These are phyloP conservation scores for Neurospora sp. DNA, from an alignment of 495 filamentous ascomycete species.

Conservation along the genomic window DNA sequence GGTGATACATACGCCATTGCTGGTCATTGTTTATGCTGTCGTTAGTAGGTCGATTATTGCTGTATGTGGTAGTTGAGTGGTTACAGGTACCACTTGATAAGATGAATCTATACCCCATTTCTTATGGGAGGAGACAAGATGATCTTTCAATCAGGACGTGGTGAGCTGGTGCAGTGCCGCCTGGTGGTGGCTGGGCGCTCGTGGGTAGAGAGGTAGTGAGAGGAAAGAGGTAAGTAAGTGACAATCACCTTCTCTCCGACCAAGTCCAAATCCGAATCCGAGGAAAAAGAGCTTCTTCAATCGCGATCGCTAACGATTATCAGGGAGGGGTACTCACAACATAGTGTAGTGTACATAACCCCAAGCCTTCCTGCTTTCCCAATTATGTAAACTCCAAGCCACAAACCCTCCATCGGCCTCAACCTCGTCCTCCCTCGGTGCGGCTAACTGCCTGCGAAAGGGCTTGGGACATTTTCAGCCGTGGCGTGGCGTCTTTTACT, in stretches of 20 bases:
- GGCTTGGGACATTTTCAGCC: not conserved
- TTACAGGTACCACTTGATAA: not conserved
- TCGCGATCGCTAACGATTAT: not conserved
- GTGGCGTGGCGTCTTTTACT: not conserved
- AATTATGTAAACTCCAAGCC: not conserved
- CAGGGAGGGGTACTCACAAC: not conserved
- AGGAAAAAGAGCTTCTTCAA: not conserved
- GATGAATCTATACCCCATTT: not conserved
- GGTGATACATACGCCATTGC: not conserved
- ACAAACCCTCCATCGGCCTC: not conserved
- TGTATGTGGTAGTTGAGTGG: not conserved
- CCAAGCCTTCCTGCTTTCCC: not conserved
- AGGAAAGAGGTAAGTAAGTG: not conserved
- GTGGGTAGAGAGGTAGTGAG: not conserved
- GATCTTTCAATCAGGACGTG: not conserved
- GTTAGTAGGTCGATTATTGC: not conserved
- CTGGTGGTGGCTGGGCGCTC: not conserved
- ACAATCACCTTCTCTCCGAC: not conserved
- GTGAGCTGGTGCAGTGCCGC: not conserved
- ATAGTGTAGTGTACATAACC: not conserved
- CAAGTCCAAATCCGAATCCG: not conserved
- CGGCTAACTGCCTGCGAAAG: not conserved
- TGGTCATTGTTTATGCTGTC: not conserved
- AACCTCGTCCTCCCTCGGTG: not conserved
- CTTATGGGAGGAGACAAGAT: not conserved